Evolutionary conservation across 176 grass and related monocot genomes (phyloP), one percentile per base, ranked within the genome.

Genomic region (Ensete ventricosum): DNA sequence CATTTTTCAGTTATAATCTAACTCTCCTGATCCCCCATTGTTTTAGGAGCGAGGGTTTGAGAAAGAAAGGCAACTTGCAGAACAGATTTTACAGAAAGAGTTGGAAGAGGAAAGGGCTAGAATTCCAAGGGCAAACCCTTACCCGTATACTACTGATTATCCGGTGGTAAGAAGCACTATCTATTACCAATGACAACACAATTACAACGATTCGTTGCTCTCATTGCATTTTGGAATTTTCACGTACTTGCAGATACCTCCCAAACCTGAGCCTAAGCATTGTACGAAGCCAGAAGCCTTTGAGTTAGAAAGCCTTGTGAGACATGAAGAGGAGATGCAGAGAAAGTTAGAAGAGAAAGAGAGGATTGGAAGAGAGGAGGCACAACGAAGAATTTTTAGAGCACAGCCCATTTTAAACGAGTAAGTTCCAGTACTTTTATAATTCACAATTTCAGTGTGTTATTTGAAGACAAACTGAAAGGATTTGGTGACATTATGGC

Each of bases 141-240:
- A 99, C 9, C 95, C 95, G 10, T 99, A 99, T 54, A 91, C 95
- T 16, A 99, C 95, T 14, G 91, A 99, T 69, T 99, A 87, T 69
- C 95, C 95, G 69, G 91, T 89, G 83, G 95, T 99, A 88, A 14
- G 48, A 43, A 43, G 34, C 34, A 43, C 34, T 43, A 43, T 43
- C 34, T 43, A 43, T 43, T 43, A 43, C 34, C 34, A 43, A 43
- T 43, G 34, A 6, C 34, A 43, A 43, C 34, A 43, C 34, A 6
- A 43, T 43, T 43, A 43, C 34, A 43, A 43, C 34, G 71, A 24
- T 25, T 82, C 14, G 67, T 63, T 50, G 27, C 78, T 29, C 12
- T 78, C 34, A 43, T 34, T 14, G n/a, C 17, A 53, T 62, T 64
- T 85, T 24, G 55, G 10, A 59, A 78, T 65, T 69, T 85, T 53